A percentile compares a stretch with the other conserved stretches of the same genome.
These are phyloP conservation scores for Tilletia indica DNA, from an alignment of 1,284 basidiomycete species.

Conservation along the genomic window DNA sequence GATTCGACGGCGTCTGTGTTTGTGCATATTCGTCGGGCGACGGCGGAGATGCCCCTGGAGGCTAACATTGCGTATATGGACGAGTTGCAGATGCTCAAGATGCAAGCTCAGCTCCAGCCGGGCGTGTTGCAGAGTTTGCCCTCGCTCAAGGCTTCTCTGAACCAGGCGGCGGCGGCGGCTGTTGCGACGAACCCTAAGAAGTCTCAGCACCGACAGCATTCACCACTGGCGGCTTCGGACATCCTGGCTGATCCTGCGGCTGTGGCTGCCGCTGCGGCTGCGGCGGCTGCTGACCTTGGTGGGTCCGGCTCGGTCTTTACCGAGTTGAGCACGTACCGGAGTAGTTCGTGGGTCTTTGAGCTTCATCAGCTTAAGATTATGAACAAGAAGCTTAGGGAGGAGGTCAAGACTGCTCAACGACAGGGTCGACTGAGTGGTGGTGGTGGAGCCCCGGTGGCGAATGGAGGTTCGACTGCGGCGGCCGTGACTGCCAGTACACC, in stretches of 20 bases:
- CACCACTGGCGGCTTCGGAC: neutral
- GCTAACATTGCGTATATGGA: slow-evolving; percentile 10
- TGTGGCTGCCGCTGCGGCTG: neutral
- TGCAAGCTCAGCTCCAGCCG: neutral
- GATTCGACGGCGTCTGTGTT: slow-evolving; percentile 15
- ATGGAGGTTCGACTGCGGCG: neutral
- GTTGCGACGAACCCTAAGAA: neutral
- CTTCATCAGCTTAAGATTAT: slow-evolving; percentile 51
- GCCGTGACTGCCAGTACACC: neutral
- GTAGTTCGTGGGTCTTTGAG: slow-evolving; percentile 47
- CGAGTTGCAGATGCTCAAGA: slow-evolving; percentile 11
- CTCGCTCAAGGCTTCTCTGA: too few relatives aligned
- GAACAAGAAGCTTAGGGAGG: slow-evolving; percentile 45
- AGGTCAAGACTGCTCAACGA: slow-evolving; percentile 25
- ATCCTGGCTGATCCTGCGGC: neutral
- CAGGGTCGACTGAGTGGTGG: neutral
- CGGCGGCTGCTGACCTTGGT: slow-evolving; percentile 4
- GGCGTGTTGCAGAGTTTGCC: neutral
- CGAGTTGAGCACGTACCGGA: slow-evolving; percentile 43
- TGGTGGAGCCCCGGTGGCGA: neutral
- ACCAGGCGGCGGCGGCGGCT: too few relatives aligned
- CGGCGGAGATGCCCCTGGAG: neutral
- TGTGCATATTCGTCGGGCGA: slow-evolving; percentile 17
- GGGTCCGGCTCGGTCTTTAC: slow-evolving; percentile 38
- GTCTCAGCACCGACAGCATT: neutral